phyloP scores from a whole-genome alignment of 345 rosid species.

The Gossypioides kirkii region DNA sequence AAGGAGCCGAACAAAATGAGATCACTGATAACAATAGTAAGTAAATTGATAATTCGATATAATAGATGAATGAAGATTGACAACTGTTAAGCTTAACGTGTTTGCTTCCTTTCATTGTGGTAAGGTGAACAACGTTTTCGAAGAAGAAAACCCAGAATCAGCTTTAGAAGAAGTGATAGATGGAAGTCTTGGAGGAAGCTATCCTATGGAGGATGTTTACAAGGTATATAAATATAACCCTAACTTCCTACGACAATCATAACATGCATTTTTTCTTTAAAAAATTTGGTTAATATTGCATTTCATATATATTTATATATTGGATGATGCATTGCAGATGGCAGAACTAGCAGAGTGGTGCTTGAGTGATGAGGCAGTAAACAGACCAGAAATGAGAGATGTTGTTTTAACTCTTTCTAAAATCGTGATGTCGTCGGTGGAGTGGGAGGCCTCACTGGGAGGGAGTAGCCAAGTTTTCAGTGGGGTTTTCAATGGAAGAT shows the following conservation, averaged over 20 bases:
- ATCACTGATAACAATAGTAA: conserved; percentile 44
- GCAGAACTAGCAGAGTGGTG: conserved; percentile 51
- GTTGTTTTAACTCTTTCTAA: conserved; percentile 31
- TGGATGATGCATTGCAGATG: conserved; percentile 41
- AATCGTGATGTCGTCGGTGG: conserved; percentile 38
- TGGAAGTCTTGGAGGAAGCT: conserved; percentile 40
- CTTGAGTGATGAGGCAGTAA: conserved; percentile 41
- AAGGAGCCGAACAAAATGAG: conserved; percentile 41
- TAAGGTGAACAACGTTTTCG: conserved; percentile 40
- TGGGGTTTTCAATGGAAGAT: conserved; percentile 49
- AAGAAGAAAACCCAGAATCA: conserved; percentile 33
- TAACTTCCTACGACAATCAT: background rate
- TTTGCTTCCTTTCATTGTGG: background rate
- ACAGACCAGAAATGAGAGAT: conserved; percentile 58
- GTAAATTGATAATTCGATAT: conserved; percentile 4
- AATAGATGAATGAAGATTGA: background rate
- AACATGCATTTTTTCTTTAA: background rate
- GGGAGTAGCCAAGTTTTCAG: conserved; percentile 59
- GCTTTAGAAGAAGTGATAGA: conserved; percentile 44
- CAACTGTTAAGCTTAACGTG: background rate
- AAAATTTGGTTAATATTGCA: background rate
- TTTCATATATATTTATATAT: background rate
- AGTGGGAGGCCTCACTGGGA: conserved; percentile 62
- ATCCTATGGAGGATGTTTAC: conserved; percentile 40
- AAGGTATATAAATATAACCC: conserved; percentile 28